Evolutionary conservation across 2,329 filamentous ascomycete genomes (phyloP), one percentile per base, ranked within the genome.

Genomic region (Penicillium palitans): DNA sequence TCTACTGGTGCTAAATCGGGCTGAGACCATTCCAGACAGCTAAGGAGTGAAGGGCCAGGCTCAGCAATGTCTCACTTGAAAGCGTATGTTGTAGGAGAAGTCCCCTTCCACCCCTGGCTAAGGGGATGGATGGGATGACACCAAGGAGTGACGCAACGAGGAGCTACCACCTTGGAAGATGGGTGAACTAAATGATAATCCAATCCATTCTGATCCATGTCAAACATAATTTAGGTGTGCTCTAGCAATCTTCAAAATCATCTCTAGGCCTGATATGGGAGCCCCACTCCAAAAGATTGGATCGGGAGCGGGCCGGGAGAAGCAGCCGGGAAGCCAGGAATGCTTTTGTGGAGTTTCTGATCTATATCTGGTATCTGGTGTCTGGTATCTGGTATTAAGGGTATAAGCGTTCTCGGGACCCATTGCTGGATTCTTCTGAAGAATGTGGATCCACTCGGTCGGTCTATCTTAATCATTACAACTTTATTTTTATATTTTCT

Each of bases 401-500:
- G 31, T 9, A 25, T 15, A 29, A 17, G 13, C 15, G 27, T 41
- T 21, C 24, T 40, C 50, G 56, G 56, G 27, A 52, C 59, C 53
- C 60, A 55, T 52, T 39, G 24, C 46, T 58, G 46, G 40, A 37
- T 31, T 37, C 31, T 53, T 44, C n/a, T 41, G 13, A 60, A 41
- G 65, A 66, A 66, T 63, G 58, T 24, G 17, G 41, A 60, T 57
- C 51, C 62, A 44, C 51, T 41, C 62, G 60, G 65, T 63, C 57
- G 63, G 61, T 39, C 33, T 31, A 60, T 60, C 42, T 37, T 39
- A 37, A 57, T 55, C 45, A 35, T 52, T 51, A 12, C 31, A 53
- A 37, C 24, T 12, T 46, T 48, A 45, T 39, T 46, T 55, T 39
- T 17, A 39, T 17, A 33, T 24, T 44, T 15, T 13, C 12, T 56